Base-by-base conservation (phyloP, 768 basidiomycete genomes). In the Mycena kentingensis region DNA sequence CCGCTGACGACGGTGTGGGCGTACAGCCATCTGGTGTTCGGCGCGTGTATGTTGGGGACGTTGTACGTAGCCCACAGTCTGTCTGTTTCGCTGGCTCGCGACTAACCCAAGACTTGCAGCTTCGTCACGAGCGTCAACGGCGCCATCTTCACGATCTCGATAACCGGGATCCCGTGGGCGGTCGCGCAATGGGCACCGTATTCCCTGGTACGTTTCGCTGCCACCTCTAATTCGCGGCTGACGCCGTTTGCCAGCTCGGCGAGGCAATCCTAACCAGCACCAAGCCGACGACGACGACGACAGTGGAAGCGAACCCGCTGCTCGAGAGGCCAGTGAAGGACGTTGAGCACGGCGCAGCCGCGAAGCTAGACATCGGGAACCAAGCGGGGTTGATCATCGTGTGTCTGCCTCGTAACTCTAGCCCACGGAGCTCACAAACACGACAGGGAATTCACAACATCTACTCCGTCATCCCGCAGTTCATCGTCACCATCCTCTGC, bases 131-230 rank as follows among this genome's bases (percentile, higher is more conserved):
- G 77, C 13, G 87, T 93, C 0, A 63, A 63, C 15, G 84, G 87
- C 0, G 87, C 91, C 11, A 93, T 87, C 1, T 53, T 84, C 12
- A 76, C 98, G 50, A 82, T 97, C 43, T 79, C 87, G 8, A 58
- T 90, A 10, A 85, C 86, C 3, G 96, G 96, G 0, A 86, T 96
- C 61, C 85, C 90, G 16, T 96, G 90, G 91, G 92, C 93, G 3
- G 78, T 97, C 43, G 80, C 87, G 0, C 87, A 88, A 67, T 98
- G 95, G 95, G 93, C 86, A 1, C 95, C 95, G 2, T 96, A 91
- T 70, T 84, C 92, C 0, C 70, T 98, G 63, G 92, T 95, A 57
- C 37, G 83, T 71, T 15, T 27, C 28, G n/a, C n/a, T n/a, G n/a
- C n/a, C n/a, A n/a, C n/a, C n/a, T n/a, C n/a, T n/a, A n/a, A n/a